Evolutionary conservation across 2,329 filamentous ascomycete genomes (phyloP), one percentile per base, ranked within the genome.

Genomic region (Calonectria fujianensis): DNA sequence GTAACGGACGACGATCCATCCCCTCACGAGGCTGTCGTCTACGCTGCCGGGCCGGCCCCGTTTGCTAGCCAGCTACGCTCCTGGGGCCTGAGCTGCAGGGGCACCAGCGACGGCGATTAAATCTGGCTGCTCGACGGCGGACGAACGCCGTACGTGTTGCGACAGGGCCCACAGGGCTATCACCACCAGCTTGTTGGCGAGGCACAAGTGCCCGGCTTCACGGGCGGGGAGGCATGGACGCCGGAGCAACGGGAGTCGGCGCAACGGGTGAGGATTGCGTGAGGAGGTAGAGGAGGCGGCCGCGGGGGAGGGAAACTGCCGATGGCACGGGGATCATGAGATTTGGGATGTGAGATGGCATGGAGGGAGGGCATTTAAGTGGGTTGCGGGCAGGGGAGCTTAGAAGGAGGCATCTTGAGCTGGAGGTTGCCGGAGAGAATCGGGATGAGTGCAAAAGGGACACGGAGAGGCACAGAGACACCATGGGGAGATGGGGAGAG

Each of bases 351-450:
- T 57, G 57, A 66, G 24, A 72, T 68, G 70, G 63, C 63, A 67
- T 59, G 52, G 54, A 54, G 52, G 35, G 35, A 50, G 50, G 20
- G 20, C 29, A 65, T 45, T 45, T 52, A 66, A 61, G 72, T 66
- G 72, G 72, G 51, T 4, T 51, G 32, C 24, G 37, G 37, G 51
- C 31, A 59, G 63, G 70, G 64, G 57, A 67, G 51, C 51, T 69
- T 6, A 45, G 45, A 57, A 35, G 29, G 50, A 64, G 52, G 45
- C 45, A 64, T 54, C 45, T 64, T n/a, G 31, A 70, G 66, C 20
- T 69, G 50, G 73, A 63, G 70, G 70, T 74, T 78, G 32, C 66
- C 79, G 79, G 79, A 73, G 77, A 76, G 75, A 80, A 74, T 78
- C 79, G 79, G 79, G 72, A 74, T 65, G 73, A 39, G 59, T 71